A percentile compares a stretch with the other conserved stretches of the same genome.
These are phyloP conservation scores for Fonsecaea monophora DNA, from an alignment of 2,329 filamentous ascomycete genomes.

Conservation along the genomic window DNA sequence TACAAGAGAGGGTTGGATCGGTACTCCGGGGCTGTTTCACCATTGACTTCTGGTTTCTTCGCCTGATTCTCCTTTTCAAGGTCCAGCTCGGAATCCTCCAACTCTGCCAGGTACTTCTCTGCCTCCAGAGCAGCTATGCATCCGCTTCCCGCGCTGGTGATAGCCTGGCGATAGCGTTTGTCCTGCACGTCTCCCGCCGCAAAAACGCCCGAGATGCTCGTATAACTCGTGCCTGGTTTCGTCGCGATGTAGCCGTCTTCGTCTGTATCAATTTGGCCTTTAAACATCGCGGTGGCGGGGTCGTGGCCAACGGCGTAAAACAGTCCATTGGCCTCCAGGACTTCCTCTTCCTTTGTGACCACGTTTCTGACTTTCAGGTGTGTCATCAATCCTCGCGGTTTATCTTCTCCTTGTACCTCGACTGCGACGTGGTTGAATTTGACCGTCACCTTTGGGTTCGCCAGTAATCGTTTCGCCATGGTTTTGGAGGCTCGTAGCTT, in stretches of 20 bases:
- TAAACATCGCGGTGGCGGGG: slow-evolving; percentile 87
- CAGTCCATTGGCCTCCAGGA: slow-evolving; percentile 86
- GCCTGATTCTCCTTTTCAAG: slow-evolving; percentile 55
- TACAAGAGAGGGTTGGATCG: slow-evolving; percentile 68
- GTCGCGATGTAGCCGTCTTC: slow-evolving; percentile 90
- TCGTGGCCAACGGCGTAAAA: slow-evolving; percentile 99
- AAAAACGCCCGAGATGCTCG: slow-evolving; percentile 89
- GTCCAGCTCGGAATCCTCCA: slow-evolving; percentile 61
- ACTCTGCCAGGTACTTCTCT: slow-evolving; percentile 87
- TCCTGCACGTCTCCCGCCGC: slow-evolving; percentile 98
- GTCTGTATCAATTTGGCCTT: slow-evolving; percentile 87
- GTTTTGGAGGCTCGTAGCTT: slow-evolving; percentile 85
- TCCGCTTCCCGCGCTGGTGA: slow-evolving; percentile 94
- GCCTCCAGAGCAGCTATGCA: slow-evolving; percentile 96
- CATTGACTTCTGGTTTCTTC: slow-evolving; percentile 59
- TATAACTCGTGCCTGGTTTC: slow-evolving; percentile 84
- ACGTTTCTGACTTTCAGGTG: slow-evolving; percentile 83
- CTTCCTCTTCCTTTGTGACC: slow-evolving; percentile 75
- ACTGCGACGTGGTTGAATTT: slow-evolving; percentile 81
- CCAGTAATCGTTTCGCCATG: slow-evolving; percentile 84
- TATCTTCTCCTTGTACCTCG: slow-evolving; percentile 84
- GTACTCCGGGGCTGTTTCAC: slow-evolving; percentile 64
- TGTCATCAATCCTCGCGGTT: slow-evolving; percentile 79
- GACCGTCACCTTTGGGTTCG: slow-evolving; percentile 88
- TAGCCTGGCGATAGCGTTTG: slow-evolving; percentile 96